A percentile compares a stretch with the other conserved stretches of the same genome.
Evolutionary conservation across 164 flowering plant genomes (phyloP).

Genomic region (Vitis riparia): DNA sequence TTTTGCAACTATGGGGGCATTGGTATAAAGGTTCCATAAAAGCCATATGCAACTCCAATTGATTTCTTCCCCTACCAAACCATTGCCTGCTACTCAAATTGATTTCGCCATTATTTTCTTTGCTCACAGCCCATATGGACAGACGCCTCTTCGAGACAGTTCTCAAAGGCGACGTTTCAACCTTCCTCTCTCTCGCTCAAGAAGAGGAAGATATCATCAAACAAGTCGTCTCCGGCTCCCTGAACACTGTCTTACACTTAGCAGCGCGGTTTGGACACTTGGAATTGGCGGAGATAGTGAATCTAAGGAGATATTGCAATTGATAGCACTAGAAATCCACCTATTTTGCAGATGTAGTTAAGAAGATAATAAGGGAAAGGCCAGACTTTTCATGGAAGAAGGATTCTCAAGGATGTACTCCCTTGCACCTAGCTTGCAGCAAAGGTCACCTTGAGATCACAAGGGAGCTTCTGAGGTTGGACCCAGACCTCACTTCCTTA

Average conservation of each 20-base stretch:
- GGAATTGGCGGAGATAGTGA: slow-evolving; percentile 26
- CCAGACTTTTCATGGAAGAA: slow-evolving; percentile 32
- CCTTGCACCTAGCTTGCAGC: slow-evolving; percentile 51
- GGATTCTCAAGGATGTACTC: slow-evolving; percentile 37
- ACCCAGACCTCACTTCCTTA: slow-evolving; percentile 34
- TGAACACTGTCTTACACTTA: slow-evolving; percentile 47
- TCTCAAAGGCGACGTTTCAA: slow-evolving; percentile 30
- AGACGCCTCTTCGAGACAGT: slow-evolving; percentile 34
- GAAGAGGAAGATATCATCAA: slow-evolving; percentile 28
- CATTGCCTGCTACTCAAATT: no score
- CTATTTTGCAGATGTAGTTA: no score
- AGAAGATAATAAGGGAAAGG: slow-evolving; percentile 3
- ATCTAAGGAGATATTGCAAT: neutral
- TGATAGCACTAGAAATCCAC: no score
- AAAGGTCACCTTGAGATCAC: slow-evolving; percentile 57
- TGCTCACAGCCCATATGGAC: slow-evolving; percentile 32
- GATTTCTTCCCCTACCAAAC: no score
- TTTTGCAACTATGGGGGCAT: slow-evolving; percentile 36
- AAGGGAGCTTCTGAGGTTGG: slow-evolving; percentile 44
- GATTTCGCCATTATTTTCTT: no score
- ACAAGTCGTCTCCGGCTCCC: slow-evolving; percentile 20
- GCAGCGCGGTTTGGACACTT: slow-evolving; percentile 32
- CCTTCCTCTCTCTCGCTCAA: slow-evolving; percentile 29
- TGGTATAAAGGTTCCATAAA: no score
- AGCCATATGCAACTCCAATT: no score